Evolutionary conservation across 2,329 filamentous ascomycete genomes (phyloP), one percentile per base, ranked within the genome.

Genomic region (Graphilbum ipis-grandicollis): DNA sequence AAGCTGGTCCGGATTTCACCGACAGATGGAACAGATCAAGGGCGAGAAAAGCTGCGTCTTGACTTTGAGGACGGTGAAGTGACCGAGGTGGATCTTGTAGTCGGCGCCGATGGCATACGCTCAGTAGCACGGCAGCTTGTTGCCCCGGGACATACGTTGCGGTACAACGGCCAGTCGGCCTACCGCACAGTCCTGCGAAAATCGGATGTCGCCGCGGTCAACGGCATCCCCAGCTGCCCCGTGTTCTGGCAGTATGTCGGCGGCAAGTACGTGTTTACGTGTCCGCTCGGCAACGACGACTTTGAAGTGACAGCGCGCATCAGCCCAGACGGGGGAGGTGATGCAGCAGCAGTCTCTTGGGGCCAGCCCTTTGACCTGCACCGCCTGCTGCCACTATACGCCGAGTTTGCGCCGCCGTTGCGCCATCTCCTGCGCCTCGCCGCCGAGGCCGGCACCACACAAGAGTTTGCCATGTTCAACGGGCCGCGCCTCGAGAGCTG

Each of bases 61-160:
- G 33, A 39, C 0, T 71, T 73, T 39, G 52, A 59, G 12, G 65
- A 71, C 42, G 57, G 58, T 4, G 46, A 45, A 5, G 36, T 33
- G 1, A 56, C 55, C 3, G 47, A 54, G 14, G 56, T 56, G 3
- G 64, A 67, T 41, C 46, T 70, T 0, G 54, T 69, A 1, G 55
- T 71, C 2, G 66, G 65, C 0, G 66, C 62, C 5, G 63, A 71
- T 44, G 63, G 66, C 3, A 68, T 68, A 36, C 57, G 63, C 39
- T 67, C 63, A 2, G 39, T 45, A 3, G 37, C 5, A 58, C 44
- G 44, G 41, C 13, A 25, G 8, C 47, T 52, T n/a, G 49, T 57
- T 0, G 62, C 60, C 30, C 57, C 58, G 1, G 51, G 54, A 0
- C 60, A 65, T 43, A 47, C 48, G 13, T 59, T 66, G 36, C 52